Conservation (phyloP, 2,329 filamentous ascomycete genomes). For the Penicillium glabrum region DNA sequence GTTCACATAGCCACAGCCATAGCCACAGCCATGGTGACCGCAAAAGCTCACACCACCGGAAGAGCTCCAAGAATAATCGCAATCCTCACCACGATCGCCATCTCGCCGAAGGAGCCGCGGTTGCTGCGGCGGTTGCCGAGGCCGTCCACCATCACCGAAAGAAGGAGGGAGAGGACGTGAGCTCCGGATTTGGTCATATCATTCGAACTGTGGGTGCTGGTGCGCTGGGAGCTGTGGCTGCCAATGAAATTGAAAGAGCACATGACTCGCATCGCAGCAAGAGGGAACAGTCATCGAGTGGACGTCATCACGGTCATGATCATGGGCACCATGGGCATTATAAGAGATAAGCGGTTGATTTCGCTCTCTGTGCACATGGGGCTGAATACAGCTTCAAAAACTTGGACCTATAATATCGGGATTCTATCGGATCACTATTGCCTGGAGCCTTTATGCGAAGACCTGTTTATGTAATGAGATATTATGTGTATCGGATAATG, state of each 20-base stretch:
- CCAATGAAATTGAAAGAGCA: constrained; percentile 2
- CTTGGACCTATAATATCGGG: neutral
- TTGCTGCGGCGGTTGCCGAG: constrained; percentile 3
- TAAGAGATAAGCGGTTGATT: neutral
- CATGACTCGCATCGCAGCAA: neutral
- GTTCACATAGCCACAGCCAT: neutral
- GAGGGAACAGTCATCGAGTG: neutral
- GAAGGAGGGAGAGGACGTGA: constrained; percentile 6
- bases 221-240: constrained; percentile 9
- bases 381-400: neutral
- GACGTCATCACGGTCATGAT: neutral
- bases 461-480: neutral
- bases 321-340: neutral
- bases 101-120: constrained; percentile 1
- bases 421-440: neutral
- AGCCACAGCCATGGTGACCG: neutral
- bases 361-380: neutral
- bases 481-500: neutral
- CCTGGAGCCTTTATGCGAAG: neutral
- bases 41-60: neutral
- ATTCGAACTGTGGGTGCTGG: constrained; percentile 7
- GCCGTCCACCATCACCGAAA: constrained; percentile 3
- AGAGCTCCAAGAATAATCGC: neutral
- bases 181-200: constrained; percentile 7
- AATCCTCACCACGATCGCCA: constrained; percentile 4